Evolutionary conservation across 805 yeast genomes (phyloP).

Genomic region (Sungouiozyma intestinalis): DNA sequence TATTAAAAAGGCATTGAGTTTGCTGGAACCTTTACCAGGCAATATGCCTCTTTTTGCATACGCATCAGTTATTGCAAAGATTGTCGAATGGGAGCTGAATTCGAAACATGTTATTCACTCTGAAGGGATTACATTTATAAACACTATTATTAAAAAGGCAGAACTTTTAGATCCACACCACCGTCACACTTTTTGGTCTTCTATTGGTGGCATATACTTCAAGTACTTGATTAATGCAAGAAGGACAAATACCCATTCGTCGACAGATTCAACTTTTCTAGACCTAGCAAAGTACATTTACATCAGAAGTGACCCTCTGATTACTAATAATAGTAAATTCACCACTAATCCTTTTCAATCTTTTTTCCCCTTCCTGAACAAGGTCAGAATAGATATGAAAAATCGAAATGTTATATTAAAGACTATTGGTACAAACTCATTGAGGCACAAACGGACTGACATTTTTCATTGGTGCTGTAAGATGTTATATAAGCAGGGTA

Average conservation of each 20-base stretch:
- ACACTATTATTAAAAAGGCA: conserved; percentile 15
- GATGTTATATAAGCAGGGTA: conserved; percentile 14
- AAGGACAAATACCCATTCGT: background rate
- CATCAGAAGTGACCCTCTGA: conserved; percentile 4
- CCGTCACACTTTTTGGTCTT: conserved; percentile 15
- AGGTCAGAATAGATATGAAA: conserved; percentile 12
- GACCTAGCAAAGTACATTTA: conserved; percentile 18
- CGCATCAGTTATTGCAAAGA: conserved; percentile 11
- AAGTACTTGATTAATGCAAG: conserved; percentile 10
- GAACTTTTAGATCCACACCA: conserved; percentile 17
- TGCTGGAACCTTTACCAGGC: conserved; percentile 12
- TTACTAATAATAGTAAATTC: background rate
- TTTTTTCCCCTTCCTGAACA: conserved; percentile 11
- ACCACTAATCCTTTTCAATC: conserved; percentile 16
- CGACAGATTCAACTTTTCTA: conserved; percentile 2
- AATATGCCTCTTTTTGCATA: conserved; percentile 11
- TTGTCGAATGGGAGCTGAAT: conserved; percentile 12
- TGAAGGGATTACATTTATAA: conserved; percentile 6
- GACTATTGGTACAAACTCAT: conserved; percentile 18
- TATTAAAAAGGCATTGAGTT: conserved; percentile 14
- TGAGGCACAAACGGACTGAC: conserved; percentile 10
- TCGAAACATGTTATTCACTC: conserved; percentile 4
- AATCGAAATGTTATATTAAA: conserved; percentile 17
- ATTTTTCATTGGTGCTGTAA: conserved; percentile 22
- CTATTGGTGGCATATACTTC: conserved; percentile 17